Base-by-base conservation (phyloP, 805 yeast species). In the Ogataea paradorogensis region DNA sequence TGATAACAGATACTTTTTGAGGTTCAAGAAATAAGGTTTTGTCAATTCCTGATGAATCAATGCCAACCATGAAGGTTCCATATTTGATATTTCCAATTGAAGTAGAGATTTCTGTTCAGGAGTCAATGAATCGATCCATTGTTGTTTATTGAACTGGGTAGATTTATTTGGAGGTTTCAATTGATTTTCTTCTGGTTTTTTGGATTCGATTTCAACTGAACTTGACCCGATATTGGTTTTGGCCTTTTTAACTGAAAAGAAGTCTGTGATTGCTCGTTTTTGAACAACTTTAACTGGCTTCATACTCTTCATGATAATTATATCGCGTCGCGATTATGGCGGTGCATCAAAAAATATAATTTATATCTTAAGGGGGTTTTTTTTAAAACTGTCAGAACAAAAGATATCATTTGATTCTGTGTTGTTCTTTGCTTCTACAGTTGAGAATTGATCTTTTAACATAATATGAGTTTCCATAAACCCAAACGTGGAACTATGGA, bases 31-130 rank as follows among this genome's bases (percentile, higher is more conserved):
- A 59, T 89, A 91, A 3, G 95, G 90, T 59, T 90, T 87, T 9
- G 84, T 80, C 39, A 93, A 69, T 51, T 90, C 96, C 15, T 66
- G 57, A 52, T 80, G 76, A 14, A 93, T 67, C 2, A 75, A 69
- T 3, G 72, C 70, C 15, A 93, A 75, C 99, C 99, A 93, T 0
- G 87, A 70, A 9, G 74, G 73, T 46, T 86, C 89, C 45, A 93
- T 63, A 0, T 86, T 77, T 1, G 68, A 59, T 27, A 88, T 75
- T 58, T 93, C 99, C 8, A 84, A 65, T 14, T 70, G 60, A 2
- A 89, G 70, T 4, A 89, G 65, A 2, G 62, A 63, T 32, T 54
- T 61, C 28, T 77, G 71, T 31, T 79, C 86, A 0, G 59, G 48
- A 0, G 74, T 58, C 5, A 83, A 65, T 1, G 69, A 46, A 0